A percentile compares a stretch with the other conserved stretches of the same genome.
Evolutionary conservation across 2,329 filamentous ascomycete genomes (phyloP).

Genomic region (Fonsecaea multimorphosa): DNA sequence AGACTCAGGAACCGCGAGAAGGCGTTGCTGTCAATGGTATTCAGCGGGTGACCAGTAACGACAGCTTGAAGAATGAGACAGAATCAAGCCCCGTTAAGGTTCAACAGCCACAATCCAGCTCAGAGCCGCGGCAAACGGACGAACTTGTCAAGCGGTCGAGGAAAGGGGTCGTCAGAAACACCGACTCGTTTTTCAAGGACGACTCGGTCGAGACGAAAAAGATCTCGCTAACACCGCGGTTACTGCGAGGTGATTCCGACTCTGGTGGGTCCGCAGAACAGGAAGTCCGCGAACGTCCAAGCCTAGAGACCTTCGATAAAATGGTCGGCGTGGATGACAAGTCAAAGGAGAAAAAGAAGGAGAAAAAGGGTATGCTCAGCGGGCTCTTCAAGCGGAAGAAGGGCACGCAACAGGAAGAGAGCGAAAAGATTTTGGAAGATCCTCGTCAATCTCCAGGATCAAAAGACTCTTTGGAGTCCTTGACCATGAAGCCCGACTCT

Average conservation of each 20-base stretch:
- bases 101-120: slow-evolving; percentile 22
- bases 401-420: slow-evolving; percentile 54
- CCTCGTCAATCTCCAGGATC: slow-evolving; percentile 53
- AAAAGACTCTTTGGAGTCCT: slow-evolving; percentile 53
- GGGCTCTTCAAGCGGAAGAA: slow-evolving; percentile 71
- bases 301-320: slow-evolving; percentile 79
- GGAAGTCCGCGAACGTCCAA: slow-evolving; percentile 66
- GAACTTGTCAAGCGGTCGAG: slow-evolving; percentile 68
- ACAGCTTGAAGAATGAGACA: slow-evolving; percentile 40
- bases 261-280: slow-evolving; percentile 84
- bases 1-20: slow-evolving; percentile 50
- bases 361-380: slow-evolving; percentile 75
- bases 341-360: slow-evolving; percentile 73
- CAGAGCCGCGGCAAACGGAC: slow-evolving; percentile 56
- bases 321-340: slow-evolving; percentile 63
- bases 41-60: slow-evolving; percentile 35
- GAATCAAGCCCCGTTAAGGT: slow-evolving; percentile 39
- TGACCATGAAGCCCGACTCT: slow-evolving; percentile 45
- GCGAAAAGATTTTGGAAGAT: slow-evolving; percentile 68
- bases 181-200: slow-evolving; percentile 97
- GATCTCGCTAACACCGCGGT: slow-evolving; percentile 91
- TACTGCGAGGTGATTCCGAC: slow-evolving; percentile 85
- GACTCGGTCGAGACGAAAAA: slow-evolving; percentile 95
- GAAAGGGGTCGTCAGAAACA: slow-evolving; percentile 86
- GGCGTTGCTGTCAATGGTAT: slow-evolving; percentile 41